Percentiles rank a stretch among this genome's conserved stretches.
Evolutionary conservation across 352 stramenopile genomes (phyloP).

Genomic region (Halophytophthora batemanensis): DNA sequence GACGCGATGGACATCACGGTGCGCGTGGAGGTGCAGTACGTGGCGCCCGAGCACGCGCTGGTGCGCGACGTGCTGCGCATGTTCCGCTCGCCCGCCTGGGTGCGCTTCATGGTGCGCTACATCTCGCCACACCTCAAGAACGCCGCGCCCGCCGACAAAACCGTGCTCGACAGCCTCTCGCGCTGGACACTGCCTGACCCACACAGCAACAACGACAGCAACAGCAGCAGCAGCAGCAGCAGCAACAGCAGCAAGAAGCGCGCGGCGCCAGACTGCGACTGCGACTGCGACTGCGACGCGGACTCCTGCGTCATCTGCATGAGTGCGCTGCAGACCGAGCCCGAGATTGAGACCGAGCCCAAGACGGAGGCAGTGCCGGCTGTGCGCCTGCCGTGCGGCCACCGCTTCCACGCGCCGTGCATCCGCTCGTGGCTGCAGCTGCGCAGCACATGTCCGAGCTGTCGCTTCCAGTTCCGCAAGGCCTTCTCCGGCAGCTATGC

Average conservation of each 20-base stretch:
- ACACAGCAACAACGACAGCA: not conserved
- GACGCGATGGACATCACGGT: slow-evolving; percentile 73
- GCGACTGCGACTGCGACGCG: slow-evolving; percentile 12
- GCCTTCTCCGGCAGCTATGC: slow-evolving; percentile 77
- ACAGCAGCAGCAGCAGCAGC: not conserved
- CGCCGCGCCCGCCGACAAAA: slow-evolving; percentile 67
- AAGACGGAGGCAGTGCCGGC: slow-evolving; percentile 51
- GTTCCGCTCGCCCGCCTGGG: slow-evolving; percentile 79
- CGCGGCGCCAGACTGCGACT: slow-evolving; percentile 13
- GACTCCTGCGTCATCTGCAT: slow-evolving; percentile 91
- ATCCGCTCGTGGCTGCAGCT: slow-evolving; percentile 92
- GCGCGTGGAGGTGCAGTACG: slow-evolving; percentile 79
- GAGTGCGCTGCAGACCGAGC: slow-evolving; percentile 52
- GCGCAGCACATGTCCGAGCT: slow-evolving; percentile 92
- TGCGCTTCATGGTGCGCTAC: slow-evolving; percentile 85
- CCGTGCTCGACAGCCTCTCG: slow-evolving; percentile 53
- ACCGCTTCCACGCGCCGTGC: slow-evolving; percentile 93
- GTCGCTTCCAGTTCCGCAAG: slow-evolving; percentile 90
- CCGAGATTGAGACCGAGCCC: slow-evolving; percentile 38
- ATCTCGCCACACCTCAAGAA: slow-evolving; percentile 85
- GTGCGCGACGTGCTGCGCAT: slow-evolving; percentile 78
- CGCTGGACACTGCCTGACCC: slow-evolving; percentile 15
- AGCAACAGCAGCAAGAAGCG: slow-evolving; percentile 15
- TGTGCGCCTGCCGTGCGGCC: slow-evolving; percentile 87
- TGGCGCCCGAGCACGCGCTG: slow-evolving; percentile 51